Evolutionary conservation across 768 basidiomycete genomes (phyloP), one percentile per base, ranked within the genome.

Genomic region (Suillus clintonianus): DNA sequence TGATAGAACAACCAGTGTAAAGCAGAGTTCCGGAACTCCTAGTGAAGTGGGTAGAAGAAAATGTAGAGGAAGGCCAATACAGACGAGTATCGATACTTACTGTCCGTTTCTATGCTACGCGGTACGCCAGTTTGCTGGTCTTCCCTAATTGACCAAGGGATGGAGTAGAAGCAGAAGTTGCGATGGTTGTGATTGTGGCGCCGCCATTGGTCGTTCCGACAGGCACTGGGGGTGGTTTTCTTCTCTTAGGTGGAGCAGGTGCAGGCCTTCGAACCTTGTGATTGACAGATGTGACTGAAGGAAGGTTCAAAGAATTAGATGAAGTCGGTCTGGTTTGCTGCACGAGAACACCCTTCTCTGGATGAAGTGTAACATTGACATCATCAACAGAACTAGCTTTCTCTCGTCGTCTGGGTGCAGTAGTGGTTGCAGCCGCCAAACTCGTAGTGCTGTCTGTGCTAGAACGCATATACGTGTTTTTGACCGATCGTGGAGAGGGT

Each of bases 191-290:
- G 39, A 90, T 86, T 41, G 84, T 85, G 24, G 81, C 83, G 10
- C 85, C 87, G 15, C 82, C 70, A 61, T 82, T 80, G 0, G 81
- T 82, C 56, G 72, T 79, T 36, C 78, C 80, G 2, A 82, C 76
- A 11, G 91, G 89, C 51, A 89, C 80, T 17, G 90, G 88, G 39
- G 91, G 91, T 1, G 91, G 86, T 68, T 89, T 90, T 70, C 91
- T 78, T 51, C 90, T 81, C 70, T 86, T 86, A 4, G 83, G 83
- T 22, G 89, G 89, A 11, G 87, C 83, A n/a, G 91, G 87, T 0
- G 90, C 88, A 3, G 90, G 83, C 61, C 86, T 76, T 61, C 83
- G 80, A 58, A 59, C 54, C 62, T 72, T 73, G 34, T 64, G 71
- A 39, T 39, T 41, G 27, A 27, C 24, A n/a, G 71, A 72, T 41